Conservation (phyloP, 306 rosid genomes). For the Begonia fuchsioides region DNA sequence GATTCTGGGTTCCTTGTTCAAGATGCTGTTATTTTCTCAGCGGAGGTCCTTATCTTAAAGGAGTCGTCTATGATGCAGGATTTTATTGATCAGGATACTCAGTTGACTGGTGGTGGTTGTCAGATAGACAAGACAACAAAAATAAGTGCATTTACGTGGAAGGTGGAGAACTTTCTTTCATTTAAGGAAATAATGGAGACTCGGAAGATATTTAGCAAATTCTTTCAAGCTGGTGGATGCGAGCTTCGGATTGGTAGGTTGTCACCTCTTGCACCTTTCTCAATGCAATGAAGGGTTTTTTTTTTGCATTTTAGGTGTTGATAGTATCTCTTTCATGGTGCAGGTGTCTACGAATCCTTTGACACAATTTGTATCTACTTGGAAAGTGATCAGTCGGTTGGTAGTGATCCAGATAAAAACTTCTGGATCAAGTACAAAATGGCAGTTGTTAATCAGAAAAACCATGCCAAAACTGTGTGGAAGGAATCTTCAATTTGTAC, state of each 20-base stretch:
- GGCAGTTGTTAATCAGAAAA: conserved; percentile 97
- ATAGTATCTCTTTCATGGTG: conserved; percentile 10
- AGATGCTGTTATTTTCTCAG: conserved; percentile 92
- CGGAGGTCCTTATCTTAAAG: conserved; percentile 93
- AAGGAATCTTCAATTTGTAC: conserved; percentile 98
- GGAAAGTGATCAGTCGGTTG: conserved; percentile 98
- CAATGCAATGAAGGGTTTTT: conserved; percentile 6
- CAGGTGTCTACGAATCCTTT: conserved; percentile 97
- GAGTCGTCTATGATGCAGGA: conserved; percentile 91
- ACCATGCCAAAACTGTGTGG: conserved; percentile 87
- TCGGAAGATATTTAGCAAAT: conserved; percentile 94
- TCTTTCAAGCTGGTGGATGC: conserved; percentile 99
- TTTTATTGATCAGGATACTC: conserved; percentile 50
- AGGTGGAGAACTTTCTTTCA: conserved; percentile 93
- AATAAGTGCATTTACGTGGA: conserved; percentile 92
- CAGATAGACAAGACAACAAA: conserved; percentile 33
- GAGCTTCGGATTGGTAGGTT: conserved; percentile 96
- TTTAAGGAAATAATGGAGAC: conserved; percentile 99
- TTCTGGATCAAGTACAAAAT: conserved; percentile 96
- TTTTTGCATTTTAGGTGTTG: conserved; percentile 15
- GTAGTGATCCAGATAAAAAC: conserved; percentile 89
- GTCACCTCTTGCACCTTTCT: conserved; percentile 11
- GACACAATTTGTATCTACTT: conserved; percentile 95
- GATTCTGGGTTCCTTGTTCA: conserved; percentile 96
- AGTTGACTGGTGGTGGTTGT: conserved; percentile 29